phyloP scores from a whole-genome alignment of 352 stramenopile genomes.

The Pythium utonaiense region DNA sequence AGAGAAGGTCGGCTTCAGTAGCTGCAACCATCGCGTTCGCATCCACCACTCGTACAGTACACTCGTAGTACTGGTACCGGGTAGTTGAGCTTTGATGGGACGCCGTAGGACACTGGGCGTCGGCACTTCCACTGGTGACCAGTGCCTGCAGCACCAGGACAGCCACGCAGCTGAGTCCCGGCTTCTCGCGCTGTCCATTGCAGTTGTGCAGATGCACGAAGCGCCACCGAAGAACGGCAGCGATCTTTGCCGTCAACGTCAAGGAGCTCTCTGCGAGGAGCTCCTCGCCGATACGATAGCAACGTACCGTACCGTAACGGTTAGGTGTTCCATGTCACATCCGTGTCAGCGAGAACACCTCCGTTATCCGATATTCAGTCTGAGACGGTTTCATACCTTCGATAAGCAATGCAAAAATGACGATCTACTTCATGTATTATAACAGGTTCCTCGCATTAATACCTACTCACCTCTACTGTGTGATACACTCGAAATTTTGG shows the following conservation, averaged over 20 bases:
- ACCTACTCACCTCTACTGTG: not conserved
- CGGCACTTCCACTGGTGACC: not conserved
- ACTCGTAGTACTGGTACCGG: too few relatives aligned
- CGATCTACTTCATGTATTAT: not conserved
- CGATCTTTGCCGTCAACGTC: not conserved
- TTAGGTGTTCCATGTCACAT: not conserved
- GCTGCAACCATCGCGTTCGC: too few relatives aligned
- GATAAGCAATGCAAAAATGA: not conserved
- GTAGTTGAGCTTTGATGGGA: too few relatives aligned
- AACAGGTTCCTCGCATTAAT: not conserved
- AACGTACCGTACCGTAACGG: too few relatives aligned
- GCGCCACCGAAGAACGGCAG: not conserved
- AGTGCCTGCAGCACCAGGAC: too few relatives aligned
- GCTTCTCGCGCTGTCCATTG: not conserved
- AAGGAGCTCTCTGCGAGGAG: not conserved
- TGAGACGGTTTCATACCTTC: not conserved
- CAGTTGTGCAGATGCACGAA: not conserved
- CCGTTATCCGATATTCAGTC: not conserved
- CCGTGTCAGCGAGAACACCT: not conserved
- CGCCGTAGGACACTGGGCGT: not conserved
- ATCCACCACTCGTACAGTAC: too few relatives aligned
- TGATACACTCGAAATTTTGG: not conserved
- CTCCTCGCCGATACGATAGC: too few relatives aligned
- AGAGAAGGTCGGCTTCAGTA: too few relatives aligned
- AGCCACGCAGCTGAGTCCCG: not conserved